Base-by-base conservation (phyloP, 495 filamentous ascomycete species). In the Jackrogersella minutella region DNA sequence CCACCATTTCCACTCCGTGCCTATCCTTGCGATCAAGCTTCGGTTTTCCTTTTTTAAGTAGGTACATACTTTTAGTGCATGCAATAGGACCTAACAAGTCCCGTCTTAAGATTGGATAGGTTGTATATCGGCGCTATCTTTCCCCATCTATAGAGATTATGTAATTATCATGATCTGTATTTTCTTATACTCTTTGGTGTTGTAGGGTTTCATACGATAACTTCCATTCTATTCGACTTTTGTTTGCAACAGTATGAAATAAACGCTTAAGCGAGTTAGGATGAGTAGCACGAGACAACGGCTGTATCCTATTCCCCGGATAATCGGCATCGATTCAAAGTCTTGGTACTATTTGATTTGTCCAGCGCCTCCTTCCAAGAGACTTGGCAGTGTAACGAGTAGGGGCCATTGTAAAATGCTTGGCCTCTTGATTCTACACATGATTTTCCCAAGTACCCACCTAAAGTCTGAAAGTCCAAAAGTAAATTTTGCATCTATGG, bases 291-390 rank as follows among this genome's bases (percentile, higher is more conserved):
- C 22, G 43, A 49, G 26, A 31, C 26, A 49, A 16, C 9, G 53
- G 37, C 19, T 53, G 47, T 61, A 21, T 54, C 54, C 49, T 56
- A 44, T 46, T 64, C 56, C 66, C 66, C 66, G 66, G 66, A 69
- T 69, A 69, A 65, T 69, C 66, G 66, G 66, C 66, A 69, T 58
- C 22, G 51, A 39, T 21, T 43, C 3, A 7, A 61, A 19, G 33
- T 40, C 50, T 47, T 66, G 26, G 34, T 10, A 36, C 49, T 43
- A 47, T 68, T 39, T 59, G 26, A 59, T 47, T 64, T 50, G 60
- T 64, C 66, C 49, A 61, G 55, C 49, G 53, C 30, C 17, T 41
- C 50, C 56, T 34, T 31, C 56, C 61, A 61, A 69, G 51, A 47
- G 34, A 14, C 66, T 69, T 69, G 66, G 66, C 66, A 52, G 26